Percentiles rank a stretch among this genome's conserved stretches.
Conservation (phyloP, 805 yeast genomes). For the Metschnikowia kunwiensis region DNA sequence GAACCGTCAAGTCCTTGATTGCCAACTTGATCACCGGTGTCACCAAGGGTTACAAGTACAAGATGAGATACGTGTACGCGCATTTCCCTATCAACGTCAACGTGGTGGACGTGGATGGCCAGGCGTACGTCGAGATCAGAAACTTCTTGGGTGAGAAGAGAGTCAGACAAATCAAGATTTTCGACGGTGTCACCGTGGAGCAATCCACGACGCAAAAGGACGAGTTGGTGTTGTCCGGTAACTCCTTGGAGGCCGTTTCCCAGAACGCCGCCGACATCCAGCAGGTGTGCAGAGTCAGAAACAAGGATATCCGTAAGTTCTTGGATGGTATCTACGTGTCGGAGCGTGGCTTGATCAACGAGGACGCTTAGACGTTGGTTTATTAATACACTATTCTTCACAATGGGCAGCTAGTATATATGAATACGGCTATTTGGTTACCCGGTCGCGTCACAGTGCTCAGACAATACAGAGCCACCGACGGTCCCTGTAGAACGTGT, state of each 20-base stretch:
- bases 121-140: constrained; percentile 87
- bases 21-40: constrained; percentile 97
- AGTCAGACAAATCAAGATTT: constrained; percentile 82
- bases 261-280: constrained; percentile 98
- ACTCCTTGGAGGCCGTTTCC: constrained; percentile 95
- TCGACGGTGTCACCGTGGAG: constrained; percentile 86
- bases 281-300: constrained; percentile 97
- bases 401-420: constrained; percentile 7
- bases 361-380: constrained; percentile 39
- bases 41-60: constrained; percentile 98
- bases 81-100: constrained; percentile 99
- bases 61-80: constrained; percentile 99
- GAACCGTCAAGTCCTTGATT: constrained; percentile 96
- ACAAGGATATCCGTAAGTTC: constrained; percentile 99
- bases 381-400: constrained; percentile 27
- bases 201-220: constrained; percentile 85
- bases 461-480: constrained; percentile 45
- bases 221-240: constrained; percentile 89
- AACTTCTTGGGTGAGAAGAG: constrained; percentile 99
- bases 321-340: constrained; percentile 99
- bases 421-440: constrained; percentile 22
- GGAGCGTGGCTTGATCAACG: constrained; percentile 84
- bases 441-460: constrained; percentile 39
- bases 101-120: constrained; percentile 75
- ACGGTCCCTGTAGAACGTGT: constrained; percentile 41